Evolutionary conservation across 108 stramenopile genomes (phyloP), one percentile per base, ranked within the genome.

Genomic region (Hondaea fermentalgiana): DNA sequence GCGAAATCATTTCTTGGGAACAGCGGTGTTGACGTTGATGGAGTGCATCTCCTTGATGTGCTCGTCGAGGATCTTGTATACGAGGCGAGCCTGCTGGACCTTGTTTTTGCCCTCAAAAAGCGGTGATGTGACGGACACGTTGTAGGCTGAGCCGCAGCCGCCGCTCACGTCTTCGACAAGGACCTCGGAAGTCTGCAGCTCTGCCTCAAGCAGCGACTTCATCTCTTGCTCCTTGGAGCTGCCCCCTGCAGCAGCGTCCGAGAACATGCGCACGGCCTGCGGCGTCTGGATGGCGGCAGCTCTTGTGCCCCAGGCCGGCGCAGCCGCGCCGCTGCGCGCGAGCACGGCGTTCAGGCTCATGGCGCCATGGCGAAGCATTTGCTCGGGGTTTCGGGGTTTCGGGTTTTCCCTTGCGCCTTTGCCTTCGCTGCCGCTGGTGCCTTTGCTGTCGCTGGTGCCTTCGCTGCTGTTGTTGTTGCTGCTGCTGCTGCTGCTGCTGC

Each of bases 21-120:
- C 19, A 21, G 19, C 6, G 76, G 76, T 83, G 6, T 47, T 8
- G 25, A 83, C 76, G 5, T 83, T 83, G 76, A 83, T 53, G 76
- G 49, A 53, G 76, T 83, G 76, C 76, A 83, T 83, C 23, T 28
- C 76, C 4, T 47, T 53, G 28, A 83, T 83, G 76, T 83, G 49
- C 6, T 83, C 76, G 10, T 53, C 76, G 25, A 83, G 51, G 14
- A 83, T 23, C 51, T 83, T 53, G 76, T 83, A 53, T 3, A 83
- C 76, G 25, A 53, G n/a, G 49, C 76, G 45, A 12, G 76, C 76
- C 76, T 83, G 76, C 76, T 83, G 49, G 49, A 83, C 51, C 76
- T 53, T 83, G 49, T 47, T 53, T 28, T 53, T 83, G 51, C 51
- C 51, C n/a, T 47, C 76, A 1, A 83, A 83, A 17, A 83, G 51